Percentiles rank a stretch among this genome's conserved stretches.
Evolutionary conservation across 2,329 filamentous ascomycete species (phyloP).

Genomic region (Trichoderma brevicompactum): DNA sequence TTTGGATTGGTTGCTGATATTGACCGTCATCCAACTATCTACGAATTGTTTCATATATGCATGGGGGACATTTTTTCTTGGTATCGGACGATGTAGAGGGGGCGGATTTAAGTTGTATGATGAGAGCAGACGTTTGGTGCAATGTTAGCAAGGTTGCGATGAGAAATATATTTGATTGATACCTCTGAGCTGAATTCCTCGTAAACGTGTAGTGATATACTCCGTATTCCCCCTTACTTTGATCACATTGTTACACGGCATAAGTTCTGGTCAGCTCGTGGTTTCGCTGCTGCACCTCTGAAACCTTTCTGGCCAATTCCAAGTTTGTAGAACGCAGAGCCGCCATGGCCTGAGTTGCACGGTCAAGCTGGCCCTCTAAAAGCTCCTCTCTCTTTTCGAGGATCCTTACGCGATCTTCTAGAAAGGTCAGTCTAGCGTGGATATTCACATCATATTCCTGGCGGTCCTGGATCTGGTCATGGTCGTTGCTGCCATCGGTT

Average conservation of each 20-base stretch:
- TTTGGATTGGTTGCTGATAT: slow-evolving; percentile 7
- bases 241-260: background rate
- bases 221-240: background rate
- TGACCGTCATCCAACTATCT: slow-evolving; percentile 13
- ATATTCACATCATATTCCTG: slow-evolving; percentile 8
- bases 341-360: slow-evolving; percentile 6
- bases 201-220: background rate
- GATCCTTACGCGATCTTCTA: slow-evolving; percentile 25
- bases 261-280: slow-evolving; percentile 20
- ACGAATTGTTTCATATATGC: slow-evolving; percentile 4
- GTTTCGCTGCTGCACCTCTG: slow-evolving; percentile 25
- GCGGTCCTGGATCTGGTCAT: background rate
- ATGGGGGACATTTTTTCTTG: background rate
- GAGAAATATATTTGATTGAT: slow-evolving; percentile 16
- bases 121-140: background rate
- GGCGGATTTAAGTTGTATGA: background rate
- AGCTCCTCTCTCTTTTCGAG: slow-evolving; percentile 21
- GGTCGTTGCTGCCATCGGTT: background rate
- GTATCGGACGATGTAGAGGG: background rate
- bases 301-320: slow-evolving; percentile 24
- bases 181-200: background rate
- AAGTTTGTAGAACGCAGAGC: slow-evolving; percentile 19
- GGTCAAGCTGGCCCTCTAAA: slow-evolving; percentile 12
- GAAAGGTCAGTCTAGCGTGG: slow-evolving; percentile 15
- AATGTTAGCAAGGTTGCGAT: background rate